phyloP scores from a whole-genome alignment of 352 stramenopile species.

The Phytophthora agathidicida region DNA sequence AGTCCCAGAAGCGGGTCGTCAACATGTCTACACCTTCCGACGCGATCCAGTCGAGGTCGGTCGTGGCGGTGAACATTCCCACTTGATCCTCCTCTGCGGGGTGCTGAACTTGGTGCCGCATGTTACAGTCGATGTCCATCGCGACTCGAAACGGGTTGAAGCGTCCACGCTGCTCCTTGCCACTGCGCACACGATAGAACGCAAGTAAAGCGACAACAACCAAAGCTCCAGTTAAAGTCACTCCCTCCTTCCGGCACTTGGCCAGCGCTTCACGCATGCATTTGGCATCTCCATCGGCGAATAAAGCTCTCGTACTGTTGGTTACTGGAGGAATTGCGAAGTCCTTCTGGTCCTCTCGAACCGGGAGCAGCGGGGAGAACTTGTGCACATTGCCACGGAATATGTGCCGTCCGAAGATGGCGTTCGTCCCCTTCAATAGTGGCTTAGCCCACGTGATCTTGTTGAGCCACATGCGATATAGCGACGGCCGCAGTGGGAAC shows the following conservation, averaged over 20 bases:
- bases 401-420: slow-evolving; percentile 27
- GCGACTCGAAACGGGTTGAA: slow-evolving; percentile 48
- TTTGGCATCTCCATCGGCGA: slow-evolving; percentile 38
- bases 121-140: slow-evolving; percentile 48
- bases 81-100: slow-evolving; percentile 39
- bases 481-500: slow-evolving; percentile 33
- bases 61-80: slow-evolving; percentile 41
- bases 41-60: slow-evolving; percentile 27
- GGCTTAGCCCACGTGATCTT: slow-evolving; percentile 29
- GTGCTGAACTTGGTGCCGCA: slow-evolving; percentile 44
- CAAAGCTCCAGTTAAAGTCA: slow-evolving; percentile 43
- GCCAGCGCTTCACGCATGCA: slow-evolving; percentile 38
- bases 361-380: slow-evolving; percentile 31
- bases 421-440: slow-evolving; percentile 29
- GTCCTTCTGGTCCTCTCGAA: slow-evolving; percentile 36
- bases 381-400: slow-evolving; percentile 31
- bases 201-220: slow-evolving; percentile 33
- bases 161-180: slow-evolving; percentile 28
- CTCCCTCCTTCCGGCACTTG: slow-evolving; percentile 46
- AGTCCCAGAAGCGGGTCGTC: slow-evolving; percentile 50
- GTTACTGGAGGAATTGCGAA: slow-evolving; percentile 30
- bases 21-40: slow-evolving; percentile 51
- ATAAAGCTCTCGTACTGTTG: slow-evolving; percentile 45
- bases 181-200: slow-evolving; percentile 35
- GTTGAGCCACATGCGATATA: slow-evolving; percentile 43